These are phyloP conservation scores for Penicillium concentricum DNA, from an alignment of 2,329 filamentous ascomycete species.

Conservation along the genomic window DNA sequence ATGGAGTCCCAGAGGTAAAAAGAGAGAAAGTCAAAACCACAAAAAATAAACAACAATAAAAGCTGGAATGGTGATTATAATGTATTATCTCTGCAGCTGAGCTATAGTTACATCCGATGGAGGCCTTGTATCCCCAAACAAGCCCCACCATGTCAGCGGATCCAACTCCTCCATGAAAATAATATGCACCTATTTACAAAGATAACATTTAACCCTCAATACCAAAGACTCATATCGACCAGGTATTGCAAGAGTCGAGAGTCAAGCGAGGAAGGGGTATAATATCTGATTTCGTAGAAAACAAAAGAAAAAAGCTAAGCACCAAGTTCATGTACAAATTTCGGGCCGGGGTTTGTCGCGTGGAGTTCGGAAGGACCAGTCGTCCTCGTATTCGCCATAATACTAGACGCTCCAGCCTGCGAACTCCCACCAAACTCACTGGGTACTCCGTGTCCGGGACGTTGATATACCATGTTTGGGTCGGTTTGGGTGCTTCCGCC, in stretches of 20 bases:
- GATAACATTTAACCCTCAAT: neutral
- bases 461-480: neutral
- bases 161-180: neutral
- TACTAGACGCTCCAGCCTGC: neutral
- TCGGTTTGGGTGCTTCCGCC: neutral
- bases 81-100: neutral
- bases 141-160: neutral
- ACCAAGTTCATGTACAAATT: constrained; percentile 1
- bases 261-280: neutral
- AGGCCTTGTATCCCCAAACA: neutral
- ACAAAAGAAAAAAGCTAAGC: neutral
- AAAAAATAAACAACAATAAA: neutral
- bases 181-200: neutral
- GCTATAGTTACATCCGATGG: neutral
- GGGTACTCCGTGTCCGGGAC: neutral
- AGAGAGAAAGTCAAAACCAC: too few relatives aligned
- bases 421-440: neutral
- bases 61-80: neutral
- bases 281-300: neutral
- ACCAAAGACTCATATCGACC: neutral
- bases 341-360: neutral
- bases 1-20: too few relatives aligned
- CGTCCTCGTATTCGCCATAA: neutral
- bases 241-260: neutral
- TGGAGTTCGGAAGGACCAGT: neutral